Base-by-base conservation (phyloP, 805 yeast species). In the Soucietia sequanensis region DNA sequence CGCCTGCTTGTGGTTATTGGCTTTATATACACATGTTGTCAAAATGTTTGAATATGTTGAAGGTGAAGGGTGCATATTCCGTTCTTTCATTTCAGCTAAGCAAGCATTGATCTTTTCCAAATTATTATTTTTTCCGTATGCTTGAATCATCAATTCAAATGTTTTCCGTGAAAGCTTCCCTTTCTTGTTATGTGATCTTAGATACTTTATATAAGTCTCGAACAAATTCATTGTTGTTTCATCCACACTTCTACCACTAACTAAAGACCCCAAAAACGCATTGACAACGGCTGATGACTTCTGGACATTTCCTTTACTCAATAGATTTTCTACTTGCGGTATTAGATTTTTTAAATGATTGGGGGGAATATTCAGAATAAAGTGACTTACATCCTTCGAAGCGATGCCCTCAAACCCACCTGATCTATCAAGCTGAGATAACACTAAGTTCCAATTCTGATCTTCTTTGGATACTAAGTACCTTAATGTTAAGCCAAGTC, bases 1-100 rank as follows among this genome's bases (percentile, higher is more conserved):
- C 0, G 95, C 95, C 42, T 82, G 79, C 12, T 65, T 56, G 41
- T 69, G 76, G 35, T 75, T 74, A 38, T 52, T 62, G 33, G 69
- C 50, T 35, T 76, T 68, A 40, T 65, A 68, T 5, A 80, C 77
- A 48, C 83, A 77, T 16, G 85, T 68, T 41, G 81, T 80, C 27
- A 86, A 50, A 5, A 83, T 68, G 26, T 77, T 75, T 3, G 82
- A 70, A 44, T 78, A 80, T 1, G 80, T 61, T 4, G 55, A 50
- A 4, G 65, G 53, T 11, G 72, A 60, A 4, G 80, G 79, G 27
- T 60, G 60, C 4, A 75, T 38, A 1, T 62, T 67, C 4, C 27
- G 30, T 5, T 41, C 38, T 24, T 58, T 56, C 70, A 77, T 70
- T 39, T 62, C 63, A 2, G 42, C 34, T 24, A 75, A 43, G 19